phyloP scores from a whole-genome alignment of 331 rosid genomes.

The Acacia pycnantha region DNA sequence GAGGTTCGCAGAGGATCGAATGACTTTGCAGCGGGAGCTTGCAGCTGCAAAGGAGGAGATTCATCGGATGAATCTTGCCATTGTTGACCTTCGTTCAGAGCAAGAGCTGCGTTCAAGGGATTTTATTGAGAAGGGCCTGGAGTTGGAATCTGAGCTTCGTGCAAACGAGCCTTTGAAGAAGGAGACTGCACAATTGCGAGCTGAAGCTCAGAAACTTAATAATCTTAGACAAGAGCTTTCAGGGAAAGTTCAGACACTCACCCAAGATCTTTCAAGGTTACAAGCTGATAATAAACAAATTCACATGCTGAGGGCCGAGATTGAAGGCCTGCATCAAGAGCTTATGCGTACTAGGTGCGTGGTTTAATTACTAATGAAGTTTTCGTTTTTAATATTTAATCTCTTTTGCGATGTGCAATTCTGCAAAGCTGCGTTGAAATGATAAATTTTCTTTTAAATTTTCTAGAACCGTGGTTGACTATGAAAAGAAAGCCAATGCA shows the following conservation, averaged over 20 bases:
- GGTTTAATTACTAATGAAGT: slow-evolving; percentile 10
- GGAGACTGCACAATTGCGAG: slow-evolving; percentile 62
- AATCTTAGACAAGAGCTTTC: slow-evolving; percentile 62
- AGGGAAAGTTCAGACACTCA: slow-evolving; percentile 62
- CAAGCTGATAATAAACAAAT: slow-evolving; percentile 73
- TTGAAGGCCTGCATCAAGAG: slow-evolving; percentile 79
- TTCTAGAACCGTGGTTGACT: slow-evolving; percentile 60
- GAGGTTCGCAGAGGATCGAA: slow-evolving; percentile 67
- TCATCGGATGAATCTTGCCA: slow-evolving; percentile 71
- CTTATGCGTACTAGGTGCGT: slow-evolving; percentile 79
- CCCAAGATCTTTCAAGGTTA: slow-evolving; percentile 57
- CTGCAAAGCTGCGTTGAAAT: slow-evolving; percentile 6
- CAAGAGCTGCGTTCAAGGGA: slow-evolving; percentile 77
- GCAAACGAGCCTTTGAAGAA: slow-evolving; percentile 70
- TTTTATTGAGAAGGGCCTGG: slow-evolving; percentile 66
- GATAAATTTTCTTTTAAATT: slow-evolving; percentile 19
- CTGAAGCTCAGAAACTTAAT: slow-evolving; percentile 71
- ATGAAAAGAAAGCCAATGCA: slow-evolving; percentile 80
- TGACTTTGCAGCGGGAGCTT: slow-evolving; percentile 67
- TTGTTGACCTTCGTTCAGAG: slow-evolving; percentile 65
- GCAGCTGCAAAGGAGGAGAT: slow-evolving; percentile 73
- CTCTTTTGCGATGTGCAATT: background rate
- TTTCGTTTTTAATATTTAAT: slow-evolving; percentile 22
- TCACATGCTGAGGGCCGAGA: slow-evolving; percentile 56
- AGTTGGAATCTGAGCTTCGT: slow-evolving; percentile 74